Base-by-base conservation (phyloP, 257 asterid species). In the Sherardia arvensis region DNA sequence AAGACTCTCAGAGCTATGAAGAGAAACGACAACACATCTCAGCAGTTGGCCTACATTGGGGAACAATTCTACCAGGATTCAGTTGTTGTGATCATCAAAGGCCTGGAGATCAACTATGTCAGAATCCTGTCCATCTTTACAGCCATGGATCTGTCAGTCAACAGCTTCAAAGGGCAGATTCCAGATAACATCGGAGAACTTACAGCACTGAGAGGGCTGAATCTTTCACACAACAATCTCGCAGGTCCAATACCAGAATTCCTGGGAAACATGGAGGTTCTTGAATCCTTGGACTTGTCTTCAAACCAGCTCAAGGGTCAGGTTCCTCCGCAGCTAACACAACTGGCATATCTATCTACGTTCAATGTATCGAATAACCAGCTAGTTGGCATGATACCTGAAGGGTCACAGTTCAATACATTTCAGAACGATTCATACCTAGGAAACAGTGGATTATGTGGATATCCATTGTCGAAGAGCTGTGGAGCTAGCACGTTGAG, bases 121-220 rank as follows among this genome's bases (percentile, higher is more conserved):
- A 60, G 78, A 61, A 72, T 72, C 62, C 68, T 72, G n/a, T 43
- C 68, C 36, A 29, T 62, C 8, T 73, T 61, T 26, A 62, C 73
- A 61, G 62, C 77, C 1, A 55, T 73, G 26, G 77, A 73, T 27
- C 62, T 73, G 12, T 72, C 76, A 20, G 29, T 28, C 30, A 72
- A 72, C 68, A 60, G 43, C 2, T 67, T 69, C 5, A 49, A 62
- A 26, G 69, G 64, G n/a, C 23, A 27, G 9, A 72, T 66, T 47
- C 72, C 76, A 5, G 38, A 43, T 38, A 59, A 29, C 21, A 62
- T 67, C 25, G 73, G 69, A 14, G 56, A 67, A 20, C 70, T 67
- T 15, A 2, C n/a, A 2, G 32, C 77, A 14, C 73, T 73, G 21
- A 30, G 62, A 4, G 60, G 55, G 20, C 66, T 73, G 14, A 73